Evolutionary conservation across 495 filamentous ascomycete species (phyloP), one percentile per base, ranked within the genome.

Genomic region (Penicillium coffeae): DNA sequence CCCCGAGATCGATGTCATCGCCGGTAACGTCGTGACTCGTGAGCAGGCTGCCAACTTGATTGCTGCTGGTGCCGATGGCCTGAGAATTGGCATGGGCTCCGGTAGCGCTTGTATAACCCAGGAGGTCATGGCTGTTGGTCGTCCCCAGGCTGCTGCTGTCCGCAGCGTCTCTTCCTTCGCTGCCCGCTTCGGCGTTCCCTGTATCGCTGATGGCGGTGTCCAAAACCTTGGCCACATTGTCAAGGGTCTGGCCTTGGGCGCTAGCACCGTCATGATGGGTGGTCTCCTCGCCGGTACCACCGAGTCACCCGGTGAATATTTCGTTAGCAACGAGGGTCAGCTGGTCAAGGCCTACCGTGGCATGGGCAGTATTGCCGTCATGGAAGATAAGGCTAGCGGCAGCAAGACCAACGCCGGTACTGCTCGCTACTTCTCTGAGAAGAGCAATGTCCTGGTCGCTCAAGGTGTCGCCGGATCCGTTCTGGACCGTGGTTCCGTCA

Each of bases 211-310:
- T 55, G 93, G 93, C 62, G 93, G 93, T 68, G 84, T 99, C 58
- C 94, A 99, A 70, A 99, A 99, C 65, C 84, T 99, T 50, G 93
- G 93, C 46, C 93, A 99, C 72, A 95, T 99, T 52, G 94, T 97
- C 68, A 99, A 99, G 78, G 93, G 90, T 66, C 81, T 97, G 50
- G 87, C 93, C 27, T 82, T 96, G 48, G 93, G 93, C 52, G 93
- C 93, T 38, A 89, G 88, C 13, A 95, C 92, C 15, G 84, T 99
- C 66, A 99, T 99, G 93, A 99, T 99, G 93, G 93, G 93, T 51
- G 93, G 93, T 66, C 80, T 99, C 21, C 81, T 99, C 50, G 93
- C 93, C 32, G 93, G 94, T 66, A 97, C 93, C 40, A 96, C 94
- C 40, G 93, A 99, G 72, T 96, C 90, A 9, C 93, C 93, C 19